These are phyloP conservation scores for Aspergillus leporis DNA, from an alignment of 495 filamentous ascomycete genomes.

Conservation along the genomic window DNA sequence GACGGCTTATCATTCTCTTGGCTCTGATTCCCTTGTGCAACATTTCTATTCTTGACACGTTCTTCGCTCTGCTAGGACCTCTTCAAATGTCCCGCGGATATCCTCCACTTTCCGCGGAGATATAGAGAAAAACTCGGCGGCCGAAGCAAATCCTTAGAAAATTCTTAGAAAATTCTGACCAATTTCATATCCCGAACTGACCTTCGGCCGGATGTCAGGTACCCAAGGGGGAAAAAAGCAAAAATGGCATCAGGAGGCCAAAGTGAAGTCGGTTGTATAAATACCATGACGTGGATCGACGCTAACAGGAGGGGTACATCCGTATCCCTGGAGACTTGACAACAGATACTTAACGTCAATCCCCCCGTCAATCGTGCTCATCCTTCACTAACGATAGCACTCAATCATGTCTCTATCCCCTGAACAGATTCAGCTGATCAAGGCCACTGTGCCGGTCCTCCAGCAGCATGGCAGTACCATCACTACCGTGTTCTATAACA, in stretches of 20 bases:
- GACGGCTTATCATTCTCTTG: not conserved
- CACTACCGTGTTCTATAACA: conserved; percentile 67
- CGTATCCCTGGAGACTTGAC: not conserved
- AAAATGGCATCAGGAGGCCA: not conserved
- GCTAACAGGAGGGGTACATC: not conserved
- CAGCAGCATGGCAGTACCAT: conserved; percentile 65
- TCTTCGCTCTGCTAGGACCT: not conserved
- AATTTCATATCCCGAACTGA: not conserved
- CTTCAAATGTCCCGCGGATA: not conserved
- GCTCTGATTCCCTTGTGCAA: not conserved
- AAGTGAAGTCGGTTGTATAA: not conserved
- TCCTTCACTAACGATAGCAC: not conserved
- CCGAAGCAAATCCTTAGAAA: not conserved
- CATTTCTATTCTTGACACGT: not conserved
- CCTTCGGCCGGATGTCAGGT: not conserved
- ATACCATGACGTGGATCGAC: not conserved
- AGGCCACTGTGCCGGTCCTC: conserved; percentile 53
- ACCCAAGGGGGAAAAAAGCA: not conserved
- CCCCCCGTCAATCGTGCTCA: not conserved
- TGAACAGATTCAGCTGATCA: conserved; percentile 41
- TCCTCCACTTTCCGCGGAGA: conserved; percentile 1
- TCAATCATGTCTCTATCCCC: conserved; percentile 25
- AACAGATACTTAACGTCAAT: too few relatives aligned
- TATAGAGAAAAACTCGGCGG: not conserved
- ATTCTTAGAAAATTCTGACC: not conserved